These are phyloP conservation scores for Diddensiella santjacobensis DNA, from an alignment of 805 yeast species.

Conservation along the genomic window DNA sequence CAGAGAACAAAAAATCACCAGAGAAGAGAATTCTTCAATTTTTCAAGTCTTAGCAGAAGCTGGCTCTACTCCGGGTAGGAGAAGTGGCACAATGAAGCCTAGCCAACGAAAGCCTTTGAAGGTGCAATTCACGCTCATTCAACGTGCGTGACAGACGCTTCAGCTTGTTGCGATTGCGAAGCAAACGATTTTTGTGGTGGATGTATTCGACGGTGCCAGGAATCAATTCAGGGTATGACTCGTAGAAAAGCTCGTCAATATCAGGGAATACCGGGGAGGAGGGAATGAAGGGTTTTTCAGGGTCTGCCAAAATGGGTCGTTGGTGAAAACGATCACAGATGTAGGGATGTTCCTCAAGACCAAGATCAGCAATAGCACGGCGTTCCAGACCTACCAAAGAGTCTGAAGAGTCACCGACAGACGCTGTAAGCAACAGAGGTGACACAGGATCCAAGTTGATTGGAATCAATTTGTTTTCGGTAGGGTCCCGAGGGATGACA, in stretches of 20 bases:
- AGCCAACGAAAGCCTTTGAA: conserved; percentile 10
- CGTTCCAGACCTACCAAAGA: conserved; percentile 13
- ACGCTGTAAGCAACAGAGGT: conserved; percentile 18
- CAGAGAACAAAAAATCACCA: not conserved
- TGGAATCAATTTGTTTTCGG: conserved; percentile 11
- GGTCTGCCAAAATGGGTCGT: conserved; percentile 23
- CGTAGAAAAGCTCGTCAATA: conserved; percentile 20
- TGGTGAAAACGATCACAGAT: conserved; percentile 23
- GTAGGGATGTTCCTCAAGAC: conserved; percentile 19
- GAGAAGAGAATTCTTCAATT: too few relatives aligned
- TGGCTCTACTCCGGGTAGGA: not conserved
- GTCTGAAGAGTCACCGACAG: conserved; percentile 14
- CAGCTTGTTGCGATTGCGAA: conserved; percentile 23
- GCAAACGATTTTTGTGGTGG: conserved; percentile 20
- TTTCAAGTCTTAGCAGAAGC: not conserved
- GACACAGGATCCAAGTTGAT: conserved; percentile 22
- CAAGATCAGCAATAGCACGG: conserved; percentile 14
- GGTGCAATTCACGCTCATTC: conserved; percentile 13
- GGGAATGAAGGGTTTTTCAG: conserved; percentile 24
- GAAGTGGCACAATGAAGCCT: conserved; percentile 7
- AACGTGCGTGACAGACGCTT: conserved; percentile 13
- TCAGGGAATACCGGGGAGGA: conserved; percentile 22
- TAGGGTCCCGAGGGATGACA: conserved; percentile 11
- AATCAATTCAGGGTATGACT: conserved; percentile 20
- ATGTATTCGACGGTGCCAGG: conserved; percentile 14